A percentile compares a stretch with the other conserved stretches of the same genome.
These are phyloP conservation scores for Catharanthus roseus DNA, from an alignment of 257 asterid genomes.

Conservation along the genomic window DNA sequence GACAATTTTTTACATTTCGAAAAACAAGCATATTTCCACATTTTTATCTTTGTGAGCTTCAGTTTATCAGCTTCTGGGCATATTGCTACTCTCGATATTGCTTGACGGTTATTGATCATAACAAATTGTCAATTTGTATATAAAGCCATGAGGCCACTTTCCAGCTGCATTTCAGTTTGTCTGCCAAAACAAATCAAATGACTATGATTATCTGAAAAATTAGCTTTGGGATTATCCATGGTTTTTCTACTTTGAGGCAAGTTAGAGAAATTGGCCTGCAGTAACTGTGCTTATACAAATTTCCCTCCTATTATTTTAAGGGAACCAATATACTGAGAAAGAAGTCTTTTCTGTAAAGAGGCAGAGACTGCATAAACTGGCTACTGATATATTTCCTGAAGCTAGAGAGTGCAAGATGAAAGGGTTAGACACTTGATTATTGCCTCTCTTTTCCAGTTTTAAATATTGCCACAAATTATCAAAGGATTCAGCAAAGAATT, in stretches of 20 bases:
- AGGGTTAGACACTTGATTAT: constrained; percentile 39
- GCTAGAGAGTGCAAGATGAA: constrained; percentile 32
- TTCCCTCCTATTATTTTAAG: constrained; percentile 31
- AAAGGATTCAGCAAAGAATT: constrained; percentile 21
- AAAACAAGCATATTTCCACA: not conserved
- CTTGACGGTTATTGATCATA: not conserved
- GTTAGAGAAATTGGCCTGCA: not conserved
- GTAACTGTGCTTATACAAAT: not conserved
- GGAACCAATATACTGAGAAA: constrained; percentile 38
- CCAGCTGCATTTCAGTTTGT: not conserved
- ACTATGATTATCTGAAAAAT: not conserved
- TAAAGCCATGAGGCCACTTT: not conserved
- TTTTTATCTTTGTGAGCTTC: not conserved
- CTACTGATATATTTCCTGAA: constrained; percentile 38
- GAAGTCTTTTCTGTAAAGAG: constrained; percentile 58
- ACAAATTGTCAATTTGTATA: not conserved
- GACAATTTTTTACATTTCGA: not conserved
- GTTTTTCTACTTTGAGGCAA: not conserved
- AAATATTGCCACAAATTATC: constrained; percentile 8
- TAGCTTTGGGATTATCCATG: not conserved
- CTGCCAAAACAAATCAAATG: not conserved
- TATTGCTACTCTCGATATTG: not conserved
- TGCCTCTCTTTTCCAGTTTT: constrained; percentile 16
- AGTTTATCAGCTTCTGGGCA: not conserved
- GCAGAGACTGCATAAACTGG: constrained; percentile 45